Conservation (phyloP, 73 alveolate genomes). For the Tetrahymena borealis region DNA sequence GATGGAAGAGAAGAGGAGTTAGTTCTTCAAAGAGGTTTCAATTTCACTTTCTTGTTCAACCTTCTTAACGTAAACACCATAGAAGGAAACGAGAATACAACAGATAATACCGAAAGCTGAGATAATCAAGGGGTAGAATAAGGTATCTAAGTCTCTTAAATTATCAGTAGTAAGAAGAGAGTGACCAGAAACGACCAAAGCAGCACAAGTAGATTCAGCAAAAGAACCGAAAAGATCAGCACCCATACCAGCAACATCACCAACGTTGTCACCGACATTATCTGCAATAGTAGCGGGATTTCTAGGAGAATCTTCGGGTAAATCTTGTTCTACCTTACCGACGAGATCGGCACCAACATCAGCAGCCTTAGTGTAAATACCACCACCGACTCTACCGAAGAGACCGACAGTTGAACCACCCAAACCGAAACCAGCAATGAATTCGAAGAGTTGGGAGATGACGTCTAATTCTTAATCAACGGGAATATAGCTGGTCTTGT, state of each 20-base stretch:
- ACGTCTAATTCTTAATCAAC: conserved; percentile 10
- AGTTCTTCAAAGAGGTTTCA: conserved; percentile 42
- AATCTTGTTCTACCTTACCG: conserved; percentile 83
- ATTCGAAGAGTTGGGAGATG: conserved; percentile 62
- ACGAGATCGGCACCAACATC: conserved; percentile 96
- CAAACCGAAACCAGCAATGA: conserved; percentile 93
- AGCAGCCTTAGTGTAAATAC: conserved; percentile 97
- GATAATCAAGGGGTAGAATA: conserved; percentile 69
- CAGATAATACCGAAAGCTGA: conserved; percentile 59
- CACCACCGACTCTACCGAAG: conserved; percentile 99
- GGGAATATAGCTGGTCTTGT: not conserved
- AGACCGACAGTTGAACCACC: conserved; percentile 97
- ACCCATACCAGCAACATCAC: conserved; percentile 92
- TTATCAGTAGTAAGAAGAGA: conserved; percentile 7
- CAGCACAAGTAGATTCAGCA: conserved; percentile 95
- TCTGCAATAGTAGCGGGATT: conserved; percentile 92
- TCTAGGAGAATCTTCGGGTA: conserved; percentile 77
- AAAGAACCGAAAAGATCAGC: conserved; percentile 91
- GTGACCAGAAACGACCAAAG: conserved; percentile 76
- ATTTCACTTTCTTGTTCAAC: conserved; percentile 51
- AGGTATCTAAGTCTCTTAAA: conserved; percentile 30
- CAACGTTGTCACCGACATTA: conserved; percentile 83
- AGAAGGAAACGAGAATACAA: conserved; percentile 39
- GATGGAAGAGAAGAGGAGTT: conserved; percentile 47
- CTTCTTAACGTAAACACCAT: conserved; percentile 39